phyloP scores from a whole-genome alignment of 345 rosid species.

The Syzygium grande region DNA sequence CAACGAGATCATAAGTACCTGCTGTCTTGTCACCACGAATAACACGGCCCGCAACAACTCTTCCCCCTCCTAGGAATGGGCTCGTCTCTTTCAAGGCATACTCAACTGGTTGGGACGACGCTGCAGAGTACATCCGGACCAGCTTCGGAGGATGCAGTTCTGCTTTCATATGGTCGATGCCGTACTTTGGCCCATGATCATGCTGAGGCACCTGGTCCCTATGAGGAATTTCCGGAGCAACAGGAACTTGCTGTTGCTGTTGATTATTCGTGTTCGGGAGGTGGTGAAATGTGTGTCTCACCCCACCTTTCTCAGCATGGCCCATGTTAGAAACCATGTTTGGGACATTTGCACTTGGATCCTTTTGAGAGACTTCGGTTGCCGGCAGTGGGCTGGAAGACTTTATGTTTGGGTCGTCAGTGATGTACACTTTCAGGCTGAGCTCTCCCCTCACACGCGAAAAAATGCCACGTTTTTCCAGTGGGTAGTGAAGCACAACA shows the following conservation, averaged over 20 bases:
- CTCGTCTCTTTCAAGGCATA: conserved; percentile 86
- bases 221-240: conserved; percentile 29
- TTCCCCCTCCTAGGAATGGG: conserved; percentile 92
- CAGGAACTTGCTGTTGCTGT: conserved; percentile 36
- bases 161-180: conserved; percentile 60
- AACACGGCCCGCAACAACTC: conserved; percentile 83
- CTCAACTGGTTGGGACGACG: conserved; percentile 71
- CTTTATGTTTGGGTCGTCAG: conserved; percentile 61
- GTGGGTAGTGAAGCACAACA: conserved; percentile 79
- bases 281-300: conserved; percentile 66
- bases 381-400: conserved; percentile 41
- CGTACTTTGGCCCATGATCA: conserved; percentile 23
- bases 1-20: conserved; percentile 96
- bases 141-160: conserved; percentile 61
- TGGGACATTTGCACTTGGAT: conserved; percentile 7
- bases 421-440: conserved; percentile 75
- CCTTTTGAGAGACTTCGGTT: conserved; percentile 14
- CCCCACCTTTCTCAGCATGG: conserved; percentile 14
- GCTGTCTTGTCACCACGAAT: conserved; percentile 71
- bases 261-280: conserved; percentile 66
- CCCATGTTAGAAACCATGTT: not conserved
- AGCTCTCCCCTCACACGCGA: conserved; percentile 96
- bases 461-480: conserved; percentile 87
- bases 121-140: conserved; percentile 55
- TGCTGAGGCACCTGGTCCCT: conserved; percentile 23